These are phyloP conservation scores for Urtica urens DNA, from an alignment of 306 rosid species.

Conservation along the genomic window DNA sequence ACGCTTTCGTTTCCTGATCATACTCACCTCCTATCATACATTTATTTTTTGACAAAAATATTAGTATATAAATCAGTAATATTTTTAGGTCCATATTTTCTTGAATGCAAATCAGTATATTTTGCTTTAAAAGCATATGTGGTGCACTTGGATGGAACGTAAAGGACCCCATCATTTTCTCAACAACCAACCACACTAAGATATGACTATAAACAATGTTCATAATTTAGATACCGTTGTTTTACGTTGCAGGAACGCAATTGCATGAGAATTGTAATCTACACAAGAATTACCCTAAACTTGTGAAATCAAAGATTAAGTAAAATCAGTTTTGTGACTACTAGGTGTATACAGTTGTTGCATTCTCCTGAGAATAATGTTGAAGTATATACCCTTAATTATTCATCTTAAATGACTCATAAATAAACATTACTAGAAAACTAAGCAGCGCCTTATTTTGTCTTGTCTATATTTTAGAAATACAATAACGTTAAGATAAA, in stretches of 20 bases:
- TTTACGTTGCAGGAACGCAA: constrained; percentile 21
- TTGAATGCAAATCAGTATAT: neutral
- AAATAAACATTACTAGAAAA: constrained; percentile 2
- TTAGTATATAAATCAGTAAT: no score
- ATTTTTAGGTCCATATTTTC: no score
- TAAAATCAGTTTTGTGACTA: neutral
- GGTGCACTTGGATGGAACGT: constrained; percentile 38
- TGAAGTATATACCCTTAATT: constrained; percentile 1
- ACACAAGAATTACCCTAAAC: constrained; percentile 24
- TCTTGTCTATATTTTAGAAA: neutral
- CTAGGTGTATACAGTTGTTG: constrained; percentile 11
- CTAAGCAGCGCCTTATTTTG: constrained; percentile 1
- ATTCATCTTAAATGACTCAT: constrained; percentile 7
- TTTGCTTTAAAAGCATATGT: constrained; percentile 39
- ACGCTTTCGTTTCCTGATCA: constrained; percentile 40
- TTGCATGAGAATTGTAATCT: constrained; percentile 25
- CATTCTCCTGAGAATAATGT: constrained; percentile 28
- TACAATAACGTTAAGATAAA: constrained; percentile 2
- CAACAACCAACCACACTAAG: constrained; percentile 10
- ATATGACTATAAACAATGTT: constrained; percentile 16
- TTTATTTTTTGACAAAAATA: neutral
- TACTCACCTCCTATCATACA: constrained; percentile 19
- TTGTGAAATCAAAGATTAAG: constrained; percentile 10
- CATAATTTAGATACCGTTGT: neutral
- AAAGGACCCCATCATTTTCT: constrained; percentile 30